Percentiles rank a stretch among this genome's conserved stretches.
phyloP scores from a whole-genome alignment of 139 green algal species.

The Pleodorina starrii region DNA sequence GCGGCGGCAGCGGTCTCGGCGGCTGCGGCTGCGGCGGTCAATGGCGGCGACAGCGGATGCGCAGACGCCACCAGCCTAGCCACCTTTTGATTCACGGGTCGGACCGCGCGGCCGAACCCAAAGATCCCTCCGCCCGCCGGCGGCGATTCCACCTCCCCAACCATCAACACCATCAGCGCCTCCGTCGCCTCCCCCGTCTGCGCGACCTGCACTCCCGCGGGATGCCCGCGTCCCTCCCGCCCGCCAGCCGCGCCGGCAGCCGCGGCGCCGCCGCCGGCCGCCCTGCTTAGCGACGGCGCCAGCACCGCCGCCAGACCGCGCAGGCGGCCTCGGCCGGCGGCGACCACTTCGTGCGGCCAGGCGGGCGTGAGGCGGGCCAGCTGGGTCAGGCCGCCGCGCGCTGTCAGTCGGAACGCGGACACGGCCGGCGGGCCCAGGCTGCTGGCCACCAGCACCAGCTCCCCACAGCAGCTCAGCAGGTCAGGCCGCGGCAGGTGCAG shows the following conservation, averaged over 20 bases:
- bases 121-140: background rate
- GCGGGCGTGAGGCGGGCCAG: background rate
- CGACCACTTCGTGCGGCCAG: background rate
- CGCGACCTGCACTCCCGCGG: background rate
- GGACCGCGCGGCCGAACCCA: background rate
- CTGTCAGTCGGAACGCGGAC: background rate
- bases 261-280: no score
- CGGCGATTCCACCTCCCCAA: background rate
- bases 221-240: background rate
- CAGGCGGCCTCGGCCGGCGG: background rate
- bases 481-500: conserved; percentile 27
- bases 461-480: background rate
- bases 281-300: background rate
- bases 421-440: conserved; percentile 22
- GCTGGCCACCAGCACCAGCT: conserved; percentile 19
- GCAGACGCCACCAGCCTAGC: background rate
- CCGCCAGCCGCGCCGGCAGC: background rate
- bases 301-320: conserved; percentile 11
- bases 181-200: background rate
- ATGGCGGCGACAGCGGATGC: conserved; percentile 26
- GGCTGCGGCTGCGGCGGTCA: background rate
- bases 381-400: background rate
- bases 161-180: conserved; percentile 24
- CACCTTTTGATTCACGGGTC: background rate
- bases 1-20: background rate